These are phyloP conservation scores for Gillenia trifoliata DNA, from an alignment of 306 rosid genomes.

Conservation along the genomic window DNA sequence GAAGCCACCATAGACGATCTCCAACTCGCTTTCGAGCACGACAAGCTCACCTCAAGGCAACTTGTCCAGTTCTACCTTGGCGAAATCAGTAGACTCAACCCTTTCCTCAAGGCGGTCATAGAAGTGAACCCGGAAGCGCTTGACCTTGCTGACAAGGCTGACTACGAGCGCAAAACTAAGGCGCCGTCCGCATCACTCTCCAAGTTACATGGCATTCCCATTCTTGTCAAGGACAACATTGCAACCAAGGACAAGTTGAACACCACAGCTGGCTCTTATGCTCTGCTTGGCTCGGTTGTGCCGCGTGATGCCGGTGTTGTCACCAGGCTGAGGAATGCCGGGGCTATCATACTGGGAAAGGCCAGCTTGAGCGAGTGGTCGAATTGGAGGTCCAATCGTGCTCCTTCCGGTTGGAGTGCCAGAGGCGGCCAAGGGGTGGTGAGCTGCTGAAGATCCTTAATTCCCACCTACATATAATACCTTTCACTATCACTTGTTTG, in stretches of 20 bases:
- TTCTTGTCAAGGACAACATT: constrained; percentile 56
- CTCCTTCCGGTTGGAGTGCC: constrained; percentile 46
- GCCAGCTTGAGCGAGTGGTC: constrained; percentile 53
- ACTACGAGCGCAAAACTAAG: constrained; percentile 30
- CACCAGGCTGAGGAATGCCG: constrained; percentile 40
- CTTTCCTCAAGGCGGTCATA: constrained; percentile 48
- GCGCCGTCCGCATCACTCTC: neutral
- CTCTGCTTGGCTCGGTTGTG: constrained; percentile 54
- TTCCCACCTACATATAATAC: neutral
- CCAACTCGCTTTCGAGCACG: constrained; percentile 38
- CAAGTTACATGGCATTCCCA: constrained; percentile 55
- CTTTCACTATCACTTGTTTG: neutral
- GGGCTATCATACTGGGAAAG: constrained; percentile 62
- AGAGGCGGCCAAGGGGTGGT: constrained; percentile 53
- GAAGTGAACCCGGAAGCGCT: constrained; percentile 67
- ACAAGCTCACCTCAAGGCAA: constrained; percentile 36
- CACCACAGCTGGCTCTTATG: constrained; percentile 55
- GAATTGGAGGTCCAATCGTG: constrained; percentile 20
- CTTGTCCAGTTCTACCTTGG: constrained; percentile 46
- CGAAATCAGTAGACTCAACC: constrained; percentile 41
- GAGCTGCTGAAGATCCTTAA: constrained; percentile 5
- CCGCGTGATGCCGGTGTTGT: constrained; percentile 60
- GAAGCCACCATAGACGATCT: constrained; percentile 57
- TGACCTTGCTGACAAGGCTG: constrained; percentile 57
- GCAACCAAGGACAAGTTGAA: constrained; percentile 51